Evolutionary conservation across 2,329 filamentous ascomycete genomes (phyloP).

Genomic region (Claviceps fusiformis): DNA sequence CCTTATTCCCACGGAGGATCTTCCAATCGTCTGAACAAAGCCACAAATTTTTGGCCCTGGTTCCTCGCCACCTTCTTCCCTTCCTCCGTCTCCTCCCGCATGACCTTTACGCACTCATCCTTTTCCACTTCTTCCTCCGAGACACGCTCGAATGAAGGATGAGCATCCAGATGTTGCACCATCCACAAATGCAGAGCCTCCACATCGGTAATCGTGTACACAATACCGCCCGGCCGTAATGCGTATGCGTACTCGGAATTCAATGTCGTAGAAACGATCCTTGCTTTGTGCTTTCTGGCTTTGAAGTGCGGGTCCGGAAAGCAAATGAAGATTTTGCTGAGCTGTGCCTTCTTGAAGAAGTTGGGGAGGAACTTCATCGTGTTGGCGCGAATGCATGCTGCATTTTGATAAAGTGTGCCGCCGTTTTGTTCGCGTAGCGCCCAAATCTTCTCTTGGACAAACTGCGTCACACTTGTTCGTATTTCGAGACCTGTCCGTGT

Average conservation of each 20-base stretch:
- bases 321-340: conserved; percentile 90
- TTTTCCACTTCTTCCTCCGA: conserved; percentile 50
- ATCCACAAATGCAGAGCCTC: conserved; percentile 92
- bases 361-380: conserved; percentile 99
- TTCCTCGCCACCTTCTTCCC: conserved; percentile 93
- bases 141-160: conserved; percentile 68
- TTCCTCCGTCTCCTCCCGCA: conserved; percentile 83
- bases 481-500: conserved; percentile 67
- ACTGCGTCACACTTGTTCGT: conserved; percentile 76
- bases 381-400: conserved; percentile 79
- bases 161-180: conserved; percentile 67
- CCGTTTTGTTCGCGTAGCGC: conserved; percentile 59
- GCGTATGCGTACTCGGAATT: conserved; percentile 91
- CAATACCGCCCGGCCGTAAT: conserved; percentile 65
- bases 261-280: conserved; percentile 79
- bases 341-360: conserved; percentile 71
- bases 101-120: conserved; percentile 59
- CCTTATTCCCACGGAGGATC: conserved; percentile 60
- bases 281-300: conserved; percentile 87
- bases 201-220: conserved; percentile 97
- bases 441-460: conserved; percentile 74
- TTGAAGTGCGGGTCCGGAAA: conserved; percentile 99
- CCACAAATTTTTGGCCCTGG: conserved; percentile 80
- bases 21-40: conserved; percentile 67
- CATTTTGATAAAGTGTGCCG: conserved; percentile 61